phyloP scores from a whole-genome alignment of 2,329 filamentous ascomycete species.

The Diplodia intermedia region DNA sequence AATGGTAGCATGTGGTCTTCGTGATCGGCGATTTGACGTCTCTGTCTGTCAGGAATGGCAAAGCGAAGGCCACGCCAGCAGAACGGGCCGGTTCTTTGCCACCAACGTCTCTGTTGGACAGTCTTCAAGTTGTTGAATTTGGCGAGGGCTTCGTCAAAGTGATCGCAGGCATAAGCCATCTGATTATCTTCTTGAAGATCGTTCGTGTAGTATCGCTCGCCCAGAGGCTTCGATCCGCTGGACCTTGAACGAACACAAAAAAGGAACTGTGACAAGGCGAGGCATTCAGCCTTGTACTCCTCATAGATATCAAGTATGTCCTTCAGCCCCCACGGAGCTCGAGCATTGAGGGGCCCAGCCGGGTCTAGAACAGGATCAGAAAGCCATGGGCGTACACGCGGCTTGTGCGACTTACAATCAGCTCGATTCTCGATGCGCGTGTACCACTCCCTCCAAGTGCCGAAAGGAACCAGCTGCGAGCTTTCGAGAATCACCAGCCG shows the following conservation, averaged over 20 bases:
- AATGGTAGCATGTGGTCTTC: constrained; percentile 12
- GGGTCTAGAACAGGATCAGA: background rate
- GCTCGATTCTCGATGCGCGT: constrained; percentile 1
- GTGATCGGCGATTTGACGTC: background rate
- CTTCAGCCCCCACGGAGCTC: background rate
- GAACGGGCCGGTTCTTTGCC: background rate
- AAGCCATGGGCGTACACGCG: background rate
- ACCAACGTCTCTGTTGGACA: constrained; percentile 13
- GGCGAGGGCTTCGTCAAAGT: constrained; percentile 23
- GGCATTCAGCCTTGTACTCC: constrained; percentile 11
- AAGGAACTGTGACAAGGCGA: background rate
- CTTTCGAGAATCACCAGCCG: constrained; percentile 1
- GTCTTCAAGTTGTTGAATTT: constrained; percentile 6
- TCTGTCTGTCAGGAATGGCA: background rate
- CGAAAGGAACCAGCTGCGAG: constrained; percentile 9
- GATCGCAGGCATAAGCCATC: constrained; percentile 9
- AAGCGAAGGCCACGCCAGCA: constrained; percentile 13
- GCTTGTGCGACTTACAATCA: background rate
- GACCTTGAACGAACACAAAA: constrained; percentile 1
- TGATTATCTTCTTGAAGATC: background rate
- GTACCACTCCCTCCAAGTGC: constrained; percentile 14
- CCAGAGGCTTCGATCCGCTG: background rate
- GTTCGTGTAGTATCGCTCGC: constrained; percentile 3
- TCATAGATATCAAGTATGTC: constrained; percentile 1
- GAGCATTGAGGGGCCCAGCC: background rate